Conservation (phyloP, 73 alveolate genomes). For the Uronychia binucleata region DNA sequence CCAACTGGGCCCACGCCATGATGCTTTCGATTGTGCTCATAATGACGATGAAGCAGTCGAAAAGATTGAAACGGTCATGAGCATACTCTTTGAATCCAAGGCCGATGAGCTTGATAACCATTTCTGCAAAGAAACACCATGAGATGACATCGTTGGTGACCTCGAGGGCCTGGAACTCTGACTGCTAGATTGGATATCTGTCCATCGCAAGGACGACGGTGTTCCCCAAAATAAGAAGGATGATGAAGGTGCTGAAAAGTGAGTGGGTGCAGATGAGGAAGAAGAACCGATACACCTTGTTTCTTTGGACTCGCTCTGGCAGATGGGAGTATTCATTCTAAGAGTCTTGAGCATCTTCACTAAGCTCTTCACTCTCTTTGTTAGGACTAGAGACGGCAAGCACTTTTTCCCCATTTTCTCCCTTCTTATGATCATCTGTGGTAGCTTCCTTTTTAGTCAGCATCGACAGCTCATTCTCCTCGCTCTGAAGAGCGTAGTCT, state of each 20-base stretch:
- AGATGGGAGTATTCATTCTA: too few relatives aligned
- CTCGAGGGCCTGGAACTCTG: slow-evolving; percentile 5
- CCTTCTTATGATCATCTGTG: too few relatives aligned
- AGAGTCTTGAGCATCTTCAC: too few relatives aligned
- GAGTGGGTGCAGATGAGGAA: neutral
- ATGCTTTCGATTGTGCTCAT: slow-evolving; percentile 43
- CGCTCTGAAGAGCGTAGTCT: too few relatives aligned
- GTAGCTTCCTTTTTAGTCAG: too few relatives aligned
- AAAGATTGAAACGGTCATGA: slow-evolving; percentile 69
- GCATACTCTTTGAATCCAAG: slow-evolving; percentile 59
- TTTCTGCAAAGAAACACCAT: slow-evolving; percentile 49
- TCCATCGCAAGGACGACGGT: slow-evolving; percentile 58
- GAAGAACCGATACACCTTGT: neutral
- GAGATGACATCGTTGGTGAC: slow-evolving; percentile 24
- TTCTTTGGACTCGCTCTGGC: neutral
- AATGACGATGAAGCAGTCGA: slow-evolving; percentile 66
- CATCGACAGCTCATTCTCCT: too few relatives aligned
- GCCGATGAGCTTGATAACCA: slow-evolving; percentile 61
- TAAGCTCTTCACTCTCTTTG: too few relatives aligned
- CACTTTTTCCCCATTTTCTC: too few relatives aligned
- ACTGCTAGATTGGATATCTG: slow-evolving; percentile 30
- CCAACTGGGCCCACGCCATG: slow-evolving; percentile 15
- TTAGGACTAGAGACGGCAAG: too few relatives aligned
- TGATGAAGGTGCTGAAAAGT: slow-evolving; percentile 13
- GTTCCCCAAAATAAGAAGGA: slow-evolving; percentile 41